These are phyloP conservation scores for Beauveria medogensis DNA, from an alignment of 2,329 filamentous ascomycete species.

Conservation along the genomic window DNA sequence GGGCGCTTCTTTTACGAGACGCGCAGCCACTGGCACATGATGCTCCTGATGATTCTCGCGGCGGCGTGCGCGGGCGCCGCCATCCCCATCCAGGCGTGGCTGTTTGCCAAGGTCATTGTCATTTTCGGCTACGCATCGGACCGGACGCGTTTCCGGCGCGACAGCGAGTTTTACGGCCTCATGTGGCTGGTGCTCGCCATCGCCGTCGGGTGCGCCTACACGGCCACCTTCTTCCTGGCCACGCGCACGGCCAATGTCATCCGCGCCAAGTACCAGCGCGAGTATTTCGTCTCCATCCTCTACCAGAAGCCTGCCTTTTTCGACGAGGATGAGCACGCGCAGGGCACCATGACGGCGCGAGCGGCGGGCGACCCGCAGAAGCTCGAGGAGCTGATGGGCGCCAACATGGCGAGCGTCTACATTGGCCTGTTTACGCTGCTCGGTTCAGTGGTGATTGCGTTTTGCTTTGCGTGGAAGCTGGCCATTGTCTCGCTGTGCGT, in stretches of 20 bases:
- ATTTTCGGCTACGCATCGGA: conserved; percentile 35
- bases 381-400: conserved; percentile 56
- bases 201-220: conserved; percentile 45
- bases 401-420: conserved; percentile 55
- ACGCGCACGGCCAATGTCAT: conserved; percentile 40
- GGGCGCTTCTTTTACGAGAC: conserved; percentile 51
- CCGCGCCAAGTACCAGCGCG: conserved; percentile 46
- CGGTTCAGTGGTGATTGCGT: conserved; percentile 58
- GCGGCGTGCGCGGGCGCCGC: conserved; percentile 35
- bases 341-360: conserved; percentile 51
- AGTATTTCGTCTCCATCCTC: conserved; percentile 54
- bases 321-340: conserved; percentile 50
- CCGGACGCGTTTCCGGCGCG: conserved; percentile 25
- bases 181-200: conserved; percentile 57
- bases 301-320: conserved; percentile 53
- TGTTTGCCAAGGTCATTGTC: conserved; percentile 46
- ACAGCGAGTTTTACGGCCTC: conserved; percentile 53
- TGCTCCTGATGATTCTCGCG: conserved; percentile 44
- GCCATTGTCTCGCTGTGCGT: conserved; percentile 59
- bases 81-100: conserved; percentile 43
- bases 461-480: conserved; percentile 70
- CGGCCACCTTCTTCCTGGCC: conserved; percentile 28
- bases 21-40: conserved; percentile 40
- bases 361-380: conserved; percentile 50
- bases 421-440: conserved; percentile 58